These are phyloP conservation scores for Pythium rhizo-oryzae DNA, from an alignment of 352 stramenopile species.

Conservation along the genomic window DNA sequence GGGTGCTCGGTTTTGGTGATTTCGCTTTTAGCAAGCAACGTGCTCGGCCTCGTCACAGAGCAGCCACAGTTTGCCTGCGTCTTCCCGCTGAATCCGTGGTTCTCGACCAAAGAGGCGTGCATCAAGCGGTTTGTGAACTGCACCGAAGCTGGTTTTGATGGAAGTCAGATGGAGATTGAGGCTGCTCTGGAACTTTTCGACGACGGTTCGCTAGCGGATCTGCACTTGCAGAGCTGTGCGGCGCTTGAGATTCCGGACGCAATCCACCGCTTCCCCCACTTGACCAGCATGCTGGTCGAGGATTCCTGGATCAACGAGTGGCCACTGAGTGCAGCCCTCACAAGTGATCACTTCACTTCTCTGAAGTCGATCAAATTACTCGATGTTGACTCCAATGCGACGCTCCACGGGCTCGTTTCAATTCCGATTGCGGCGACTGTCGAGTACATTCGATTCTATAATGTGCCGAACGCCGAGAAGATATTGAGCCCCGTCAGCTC, in stretches of 20 bases:
- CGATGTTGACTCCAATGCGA: not conserved
- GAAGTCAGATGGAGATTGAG: not conserved
- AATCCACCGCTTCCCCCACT: not conserved
- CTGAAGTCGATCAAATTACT: conserved; percentile 22
- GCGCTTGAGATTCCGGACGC: conserved; percentile 4
- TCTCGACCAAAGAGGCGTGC: conserved; percentile 24
- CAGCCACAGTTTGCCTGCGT: conserved; percentile 7
- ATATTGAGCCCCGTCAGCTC: conserved; percentile 8
- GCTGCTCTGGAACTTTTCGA: conserved; percentile 10
- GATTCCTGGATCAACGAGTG: conserved; percentile 11
- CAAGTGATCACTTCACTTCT: not conserved
- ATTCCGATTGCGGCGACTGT: not conserved
- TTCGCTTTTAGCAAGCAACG: conserved; percentile 5
- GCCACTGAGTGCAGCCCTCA: not conserved
- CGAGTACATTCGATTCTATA: conserved; percentile 20
- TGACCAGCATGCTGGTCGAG: conserved; percentile 9
- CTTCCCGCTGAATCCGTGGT: conserved; percentile 20
- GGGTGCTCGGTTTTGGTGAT: conserved; percentile 1
- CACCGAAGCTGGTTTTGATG: not conserved
- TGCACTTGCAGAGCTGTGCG: conserved; percentile 4
- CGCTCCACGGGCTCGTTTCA: conserved; percentile 5
- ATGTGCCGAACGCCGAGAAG: conserved; percentile 5
- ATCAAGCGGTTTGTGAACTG: conserved; percentile 19
- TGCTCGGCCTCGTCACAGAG: not conserved
- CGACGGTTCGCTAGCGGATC: conserved; percentile 4